These are phyloP conservation scores for Ephemerocybe angulata DNA, from an alignment of 768 basidiomycete genomes.

Conservation along the genomic window DNA sequence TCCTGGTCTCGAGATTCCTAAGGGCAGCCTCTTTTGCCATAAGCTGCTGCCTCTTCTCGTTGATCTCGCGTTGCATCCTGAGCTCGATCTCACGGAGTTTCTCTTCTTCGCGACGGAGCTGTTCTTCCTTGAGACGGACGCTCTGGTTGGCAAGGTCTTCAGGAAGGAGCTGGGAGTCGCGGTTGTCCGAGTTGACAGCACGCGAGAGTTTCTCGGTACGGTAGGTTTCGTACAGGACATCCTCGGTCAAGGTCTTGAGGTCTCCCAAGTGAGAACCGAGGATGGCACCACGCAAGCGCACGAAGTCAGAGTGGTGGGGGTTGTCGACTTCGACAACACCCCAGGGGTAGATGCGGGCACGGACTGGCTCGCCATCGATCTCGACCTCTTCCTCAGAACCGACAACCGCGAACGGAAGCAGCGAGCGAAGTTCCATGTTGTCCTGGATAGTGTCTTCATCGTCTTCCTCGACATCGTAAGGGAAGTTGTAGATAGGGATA, in stretches of 20 bases:
- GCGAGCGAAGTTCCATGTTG: slow-evolving; percentile 80
- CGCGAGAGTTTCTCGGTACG: slow-evolving; percentile 86
- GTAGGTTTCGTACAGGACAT: slow-evolving; percentile 83
- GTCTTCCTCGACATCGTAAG: slow-evolving; percentile 90
- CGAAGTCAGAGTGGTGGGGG: slow-evolving; percentile 86
- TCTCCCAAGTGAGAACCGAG: slow-evolving; percentile 79
- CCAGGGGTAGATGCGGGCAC: slow-evolving; percentile 88
- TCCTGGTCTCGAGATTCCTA: slow-evolving; percentile 32
- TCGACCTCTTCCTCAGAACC: slow-evolving; percentile 87
- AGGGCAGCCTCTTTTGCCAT: slow-evolving; percentile 83
- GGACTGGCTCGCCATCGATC: slow-evolving; percentile 72
- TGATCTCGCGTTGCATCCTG: slow-evolving; percentile 83
- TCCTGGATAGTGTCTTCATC: slow-evolving; percentile 89
- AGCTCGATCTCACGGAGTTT: slow-evolving; percentile 88
- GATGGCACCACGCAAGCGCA: slow-evolving; percentile 72
- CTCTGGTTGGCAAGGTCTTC: slow-evolving; percentile 85
- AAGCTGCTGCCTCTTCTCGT: slow-evolving; percentile 82
- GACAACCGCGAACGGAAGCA: slow-evolving; percentile 85
- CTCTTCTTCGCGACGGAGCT: slow-evolving; percentile 83
- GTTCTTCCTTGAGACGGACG: slow-evolving; percentile 86
- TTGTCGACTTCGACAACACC: slow-evolving; percentile 91
- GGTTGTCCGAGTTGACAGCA: slow-evolving; percentile 56
- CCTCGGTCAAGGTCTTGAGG: slow-evolving; percentile 79
- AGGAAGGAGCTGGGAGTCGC: slow-evolving; percentile 73
- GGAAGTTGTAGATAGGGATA: slow-evolving; percentile 93